Evolutionary conservation across 169 alveolate genomes (phyloP).

Genomic region (Haemoproteus tartakovskyi): DNA sequence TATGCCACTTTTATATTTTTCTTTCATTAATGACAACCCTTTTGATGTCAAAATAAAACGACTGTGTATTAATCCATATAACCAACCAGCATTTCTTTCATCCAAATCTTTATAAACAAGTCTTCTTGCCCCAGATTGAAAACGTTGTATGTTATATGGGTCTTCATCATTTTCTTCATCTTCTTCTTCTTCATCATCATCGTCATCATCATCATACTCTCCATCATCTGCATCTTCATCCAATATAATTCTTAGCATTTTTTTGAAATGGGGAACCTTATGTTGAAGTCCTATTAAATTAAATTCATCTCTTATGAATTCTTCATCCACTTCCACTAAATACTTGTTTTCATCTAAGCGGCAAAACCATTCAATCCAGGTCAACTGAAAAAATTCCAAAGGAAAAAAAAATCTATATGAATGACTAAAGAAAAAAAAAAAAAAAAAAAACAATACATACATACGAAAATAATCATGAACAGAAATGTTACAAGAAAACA

Average conservation of each 20-base stretch:
- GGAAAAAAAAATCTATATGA: too few relatives aligned
- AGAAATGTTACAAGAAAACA: too few relatives aligned
- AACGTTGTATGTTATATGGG: too few relatives aligned
- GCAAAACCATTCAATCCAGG: slow-evolving; percentile 97
- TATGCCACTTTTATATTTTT: slow-evolving; percentile 92
- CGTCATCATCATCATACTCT: slow-evolving; percentile 79
- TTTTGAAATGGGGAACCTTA: slow-evolving; percentile 83
- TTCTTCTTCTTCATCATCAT: slow-evolving; percentile 70
- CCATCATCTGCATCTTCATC: slow-evolving; percentile 83
- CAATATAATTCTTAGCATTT: slow-evolving; percentile 85
- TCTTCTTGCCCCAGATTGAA: too few relatives aligned
- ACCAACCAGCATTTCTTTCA: slow-evolving; percentile 86
- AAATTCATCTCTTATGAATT: slow-evolving; percentile 91
- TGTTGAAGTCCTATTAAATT: slow-evolving; percentile 86
- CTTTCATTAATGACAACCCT: slow-evolving; percentile 89
- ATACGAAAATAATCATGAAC: too few relatives aligned
- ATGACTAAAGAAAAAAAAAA: too few relatives aligned
- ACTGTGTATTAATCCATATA: slow-evolving; percentile 93
- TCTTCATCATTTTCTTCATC: slow-evolving; percentile 66
- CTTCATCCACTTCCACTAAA: slow-evolving; percentile 92
- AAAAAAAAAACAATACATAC: too few relatives aligned
- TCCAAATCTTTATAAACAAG: slow-evolving; percentile 73
- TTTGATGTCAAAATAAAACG: slow-evolving; percentile 91
- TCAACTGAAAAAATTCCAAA: too few relatives aligned
- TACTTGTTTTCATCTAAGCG: slow-evolving; percentile 90